Conservation (phyloP, 176 grass and related monocot species). For the Aegilops speltoides region DNA sequence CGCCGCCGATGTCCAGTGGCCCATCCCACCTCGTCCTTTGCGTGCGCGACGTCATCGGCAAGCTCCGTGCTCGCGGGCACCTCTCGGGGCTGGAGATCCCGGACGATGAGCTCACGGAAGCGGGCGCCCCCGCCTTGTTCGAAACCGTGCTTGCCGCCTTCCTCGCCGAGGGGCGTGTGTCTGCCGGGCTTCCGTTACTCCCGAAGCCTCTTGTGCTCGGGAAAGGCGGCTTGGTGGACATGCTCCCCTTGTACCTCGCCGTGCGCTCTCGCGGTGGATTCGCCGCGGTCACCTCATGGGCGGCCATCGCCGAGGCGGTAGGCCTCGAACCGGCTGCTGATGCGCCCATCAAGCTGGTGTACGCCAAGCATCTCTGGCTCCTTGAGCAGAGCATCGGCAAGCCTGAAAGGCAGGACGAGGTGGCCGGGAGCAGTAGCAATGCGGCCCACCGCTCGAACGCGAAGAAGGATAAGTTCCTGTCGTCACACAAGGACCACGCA, state of each 20-base stretch:
- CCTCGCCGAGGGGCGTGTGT: neutral
- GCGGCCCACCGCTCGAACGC: neutral
- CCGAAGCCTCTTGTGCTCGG: slow-evolving; percentile 18
- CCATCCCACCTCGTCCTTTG: neutral
- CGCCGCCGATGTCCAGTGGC: neutral
- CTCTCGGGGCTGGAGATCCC: slow-evolving; percentile 26
- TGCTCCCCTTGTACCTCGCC: slow-evolving; percentile 43
- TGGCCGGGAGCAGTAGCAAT: neutral
- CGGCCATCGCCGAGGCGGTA: slow-evolving; percentile 18
- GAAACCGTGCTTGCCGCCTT: slow-evolving; percentile 22
- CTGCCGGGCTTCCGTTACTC: neutral
- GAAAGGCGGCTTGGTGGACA: slow-evolving; percentile 23
- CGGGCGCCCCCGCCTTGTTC: slow-evolving; percentile 12
- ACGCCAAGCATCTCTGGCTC: slow-evolving; percentile 29
- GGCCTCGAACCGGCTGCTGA: slow-evolving; percentile 23
- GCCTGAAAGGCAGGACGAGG: neutral
- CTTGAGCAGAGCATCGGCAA: slow-evolving; percentile 27
- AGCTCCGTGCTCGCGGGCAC: slow-evolving; percentile 30
- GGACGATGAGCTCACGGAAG: neutral
- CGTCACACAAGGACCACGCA: neutral
- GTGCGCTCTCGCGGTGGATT: slow-evolving; percentile 39
- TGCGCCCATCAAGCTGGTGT: slow-evolving; percentile 33
- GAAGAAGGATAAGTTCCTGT: slow-evolving; percentile 27
- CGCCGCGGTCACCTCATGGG: slow-evolving; percentile 34
- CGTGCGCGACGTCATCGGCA: slow-evolving; percentile 22